Percentiles rank a stretch among this genome's conserved stretches.
phyloP scores from a whole-genome alignment of 495 filamentous ascomycete genomes.

The Beverwykella pulmonaria region DNA sequence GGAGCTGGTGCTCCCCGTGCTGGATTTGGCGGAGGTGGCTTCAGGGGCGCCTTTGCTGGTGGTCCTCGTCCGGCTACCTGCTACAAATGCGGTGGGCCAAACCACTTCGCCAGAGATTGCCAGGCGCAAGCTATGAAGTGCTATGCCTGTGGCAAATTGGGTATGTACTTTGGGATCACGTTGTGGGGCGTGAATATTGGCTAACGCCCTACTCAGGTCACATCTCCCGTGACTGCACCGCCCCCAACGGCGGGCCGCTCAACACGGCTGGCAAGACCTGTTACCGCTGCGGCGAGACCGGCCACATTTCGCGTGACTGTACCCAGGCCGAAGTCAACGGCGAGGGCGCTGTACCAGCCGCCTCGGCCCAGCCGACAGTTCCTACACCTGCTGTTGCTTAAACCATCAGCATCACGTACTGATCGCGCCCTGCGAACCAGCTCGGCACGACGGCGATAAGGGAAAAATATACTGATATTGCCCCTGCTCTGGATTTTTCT shows the following conservation, averaged over 20 bases:
- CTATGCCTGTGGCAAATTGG: constrained; percentile 98
- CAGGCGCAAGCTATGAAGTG: constrained; percentile 99
- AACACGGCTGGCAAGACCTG: constrained; percentile 97
- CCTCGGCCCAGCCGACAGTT: constrained; percentile 29
- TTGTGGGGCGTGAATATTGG: too few relatives aligned
- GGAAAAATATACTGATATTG: constrained; percentile 1
- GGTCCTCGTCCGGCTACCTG: constrained; percentile 85
- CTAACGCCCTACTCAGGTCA: too few relatives aligned
- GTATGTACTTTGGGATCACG: constrained; percentile 5
- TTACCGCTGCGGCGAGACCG: constrained; percentile 94
- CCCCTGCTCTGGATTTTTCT: constrained; percentile 33
- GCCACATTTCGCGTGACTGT: constrained; percentile 96
- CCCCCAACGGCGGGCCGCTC: constrained; percentile 93
- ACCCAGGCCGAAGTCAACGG: constrained; percentile 61
- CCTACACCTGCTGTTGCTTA: constrained; percentile 57
- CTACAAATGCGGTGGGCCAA: constrained; percentile 99
- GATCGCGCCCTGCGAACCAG: constrained; percentile 2
- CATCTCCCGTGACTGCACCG: constrained; percentile 96
- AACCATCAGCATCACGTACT: constrained; percentile 16
- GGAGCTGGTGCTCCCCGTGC: constrained; percentile 69
- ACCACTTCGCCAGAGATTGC: constrained; percentile 98
- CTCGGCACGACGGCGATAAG: constrained; percentile 5
- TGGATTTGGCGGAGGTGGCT: constrained; percentile 63
- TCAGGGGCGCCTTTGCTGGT: constrained; percentile 70
- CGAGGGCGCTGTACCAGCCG: constrained; percentile 48